Evolutionary conservation across 495 filamentous ascomycete genomes (phyloP), one percentile per base, ranked within the genome.

Genomic region (Penicillium paxilli): DNA sequence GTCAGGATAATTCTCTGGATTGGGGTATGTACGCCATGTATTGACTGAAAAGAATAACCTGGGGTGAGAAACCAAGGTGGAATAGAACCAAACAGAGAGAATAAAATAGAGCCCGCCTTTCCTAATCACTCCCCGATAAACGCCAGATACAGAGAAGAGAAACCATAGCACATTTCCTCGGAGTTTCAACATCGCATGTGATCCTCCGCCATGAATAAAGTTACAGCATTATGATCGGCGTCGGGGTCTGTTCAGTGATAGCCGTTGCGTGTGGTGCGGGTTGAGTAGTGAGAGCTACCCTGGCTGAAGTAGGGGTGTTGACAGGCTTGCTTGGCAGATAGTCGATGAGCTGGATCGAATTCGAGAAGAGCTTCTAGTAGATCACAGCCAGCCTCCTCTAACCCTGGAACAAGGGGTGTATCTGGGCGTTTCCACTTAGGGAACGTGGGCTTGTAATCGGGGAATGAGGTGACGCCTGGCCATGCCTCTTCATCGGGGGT

Each of bases 391-490:
- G 82, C 73, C 7, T 83, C 77, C n/a, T 95, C 91, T 57, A 91
- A 73, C 8, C 80, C 79, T 9, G 80, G 75, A 2, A 88, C 81
- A 28, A 89, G 72, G 28, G 72, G 70, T 4, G 77, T 72, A 41
- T 78, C 73, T 55, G 93, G 90, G 42, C 95, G 87, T 37, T 78
- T 74, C 94, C 94, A 99, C 77, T 96, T 96, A 55, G 94, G 94
- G 77, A 99, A 99, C 4, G 89, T 92, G 28, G 89, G 58, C 72
- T 99, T 99, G 83, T 92, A 99, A 67, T 99, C 95, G 40, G 95
- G 94, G 76, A 96, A 97, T 16, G 90, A 91, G 16, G 93, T 96
- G 35, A 99, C 95, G 56, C 94, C 95, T 47, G 94, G 94, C 94
- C 94, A 99, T 45, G 84, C 77, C 2, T 84, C 74, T 64, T 99